Base-by-base conservation (phyloP, 768 basidiomycete species). In the Rubroboletus satanas region DNA sequence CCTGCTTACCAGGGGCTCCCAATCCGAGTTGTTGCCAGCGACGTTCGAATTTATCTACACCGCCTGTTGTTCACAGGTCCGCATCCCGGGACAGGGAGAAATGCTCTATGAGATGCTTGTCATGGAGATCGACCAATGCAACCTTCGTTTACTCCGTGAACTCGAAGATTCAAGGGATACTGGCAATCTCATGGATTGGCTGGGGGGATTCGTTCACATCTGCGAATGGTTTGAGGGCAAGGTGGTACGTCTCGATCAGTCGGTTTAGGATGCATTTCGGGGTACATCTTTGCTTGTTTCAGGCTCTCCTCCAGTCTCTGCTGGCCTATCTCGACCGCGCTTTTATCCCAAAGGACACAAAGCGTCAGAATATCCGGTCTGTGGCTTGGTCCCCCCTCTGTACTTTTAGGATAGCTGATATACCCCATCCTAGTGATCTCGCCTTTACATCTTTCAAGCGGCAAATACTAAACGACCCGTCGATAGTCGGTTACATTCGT, bases 321-420 rank as follows among this genome's bases (percentile, higher is more conserved):
- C 70, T 91, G 49, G 80, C 88, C 3, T 87, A 85, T 66, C 70
- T 93, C 48, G 89, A 93, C 64, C 82, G 87, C 63, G 76, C 77
- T 0, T 90, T 84, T 59, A 76, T 89, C 10, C 62, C 67, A 0
- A 71, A 73, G 38, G 69, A 77, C 32, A 70, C 73, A 28, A 68
- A 72, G 12, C 52, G 74, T 14, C 61, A 62, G 8, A 71, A 67
- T 14, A 78, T 85, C 44, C 77, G 70, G 88, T 87, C 58, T 21
- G 76, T 49, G 26, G 33, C 4, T 26, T 5, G 28, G 39, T 52
- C 15, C 7, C 12, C 17, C 36, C 23, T 26, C 12, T 15, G 42
- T 28, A 15, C 32, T 21, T 29, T 11, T 7, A 11, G 6, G 17
- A 23, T 35, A n/a, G 11, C 51, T 47, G 33, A 51, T 29, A 54